These are phyloP conservation scores for Annona cherimola DNA, from an alignment of 164 flowering plant genomes.

Conservation along the genomic window DNA sequence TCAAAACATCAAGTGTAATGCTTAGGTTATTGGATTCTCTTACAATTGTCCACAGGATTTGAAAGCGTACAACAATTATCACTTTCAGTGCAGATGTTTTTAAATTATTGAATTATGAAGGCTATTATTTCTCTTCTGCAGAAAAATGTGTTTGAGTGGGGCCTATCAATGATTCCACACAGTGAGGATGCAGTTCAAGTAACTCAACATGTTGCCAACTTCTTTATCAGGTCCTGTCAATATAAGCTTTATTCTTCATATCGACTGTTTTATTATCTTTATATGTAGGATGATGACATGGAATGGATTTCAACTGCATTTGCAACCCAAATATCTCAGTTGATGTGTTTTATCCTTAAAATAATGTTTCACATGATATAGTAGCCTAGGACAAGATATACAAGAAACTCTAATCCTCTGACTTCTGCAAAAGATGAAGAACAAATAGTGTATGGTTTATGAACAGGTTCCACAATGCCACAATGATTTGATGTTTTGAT, in stretches of 20 bases:
- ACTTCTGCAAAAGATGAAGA: background rate
- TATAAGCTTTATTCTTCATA: background rate
- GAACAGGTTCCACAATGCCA: too few species aligned
- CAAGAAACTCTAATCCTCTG: background rate
- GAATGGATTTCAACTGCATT: background rate
- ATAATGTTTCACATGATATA: background rate
- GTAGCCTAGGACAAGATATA: background rate
- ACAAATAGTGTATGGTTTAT: too few species aligned
- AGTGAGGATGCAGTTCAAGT: slow-evolving; percentile 90
- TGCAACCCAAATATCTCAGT: background rate
- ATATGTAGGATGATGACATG: background rate
- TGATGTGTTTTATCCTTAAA: background rate
- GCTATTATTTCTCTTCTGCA: slow-evolving; percentile 31
- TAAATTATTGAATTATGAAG: background rate
- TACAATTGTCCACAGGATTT: background rate
- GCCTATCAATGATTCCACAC: slow-evolving; percentile 80
- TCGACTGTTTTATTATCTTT: background rate
- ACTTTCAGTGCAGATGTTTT: background rate
- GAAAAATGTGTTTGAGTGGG: slow-evolving; percentile 99
- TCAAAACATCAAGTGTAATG: background rate
- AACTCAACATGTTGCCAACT: slow-evolving; percentile 82
- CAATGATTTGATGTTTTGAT: too few species aligned
- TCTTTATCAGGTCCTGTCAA: slow-evolving; percentile 58
- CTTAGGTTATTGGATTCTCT: background rate
- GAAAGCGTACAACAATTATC: background rate